These are phyloP conservation scores for Fagus sylvatica DNA, from an alignment of 306 rosid genomes.

Conservation along the genomic window DNA sequence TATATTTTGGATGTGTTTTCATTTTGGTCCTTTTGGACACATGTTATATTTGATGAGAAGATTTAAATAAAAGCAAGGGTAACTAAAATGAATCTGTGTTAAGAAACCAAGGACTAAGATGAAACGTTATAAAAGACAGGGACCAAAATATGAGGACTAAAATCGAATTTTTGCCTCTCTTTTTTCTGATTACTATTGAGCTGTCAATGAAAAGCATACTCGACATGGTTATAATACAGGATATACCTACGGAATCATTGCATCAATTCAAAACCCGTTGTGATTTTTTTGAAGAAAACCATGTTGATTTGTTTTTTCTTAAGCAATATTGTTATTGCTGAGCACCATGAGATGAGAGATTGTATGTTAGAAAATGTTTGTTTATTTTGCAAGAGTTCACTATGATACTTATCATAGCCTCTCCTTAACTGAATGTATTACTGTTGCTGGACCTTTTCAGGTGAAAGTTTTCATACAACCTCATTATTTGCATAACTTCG, in stretches of 20 bases:
- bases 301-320: background rate
- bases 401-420: background rate
- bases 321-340: background rate
- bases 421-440: slow-evolving; percentile 15
- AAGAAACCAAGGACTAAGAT: too few species aligned
- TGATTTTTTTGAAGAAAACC: background rate
- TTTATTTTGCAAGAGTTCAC: background rate
- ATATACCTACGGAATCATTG: background rate
- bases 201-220: background rate
- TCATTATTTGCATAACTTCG: slow-evolving; percentile 85
- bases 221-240: background rate
- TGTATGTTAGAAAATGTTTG: background rate
- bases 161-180: too few species aligned
- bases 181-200: background rate
- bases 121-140: too few species aligned
- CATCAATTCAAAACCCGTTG: background rate
- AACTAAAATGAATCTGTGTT: too few species aligned
- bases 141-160: too few species aligned
- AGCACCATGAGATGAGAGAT: background rate
- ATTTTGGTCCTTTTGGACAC: too few species aligned
- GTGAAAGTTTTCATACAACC: slow-evolving; percentile 90
- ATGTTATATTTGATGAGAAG: too few species aligned
- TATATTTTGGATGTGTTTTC: too few species aligned
- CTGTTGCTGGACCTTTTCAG: slow-evolving; percentile 50
- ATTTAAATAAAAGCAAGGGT: too few species aligned